Evolutionary conservation across 768 basidiomycete genomes (phyloP), one percentile per base, ranked within the genome.

Genomic region (Rubroboletus satanas): DNA sequence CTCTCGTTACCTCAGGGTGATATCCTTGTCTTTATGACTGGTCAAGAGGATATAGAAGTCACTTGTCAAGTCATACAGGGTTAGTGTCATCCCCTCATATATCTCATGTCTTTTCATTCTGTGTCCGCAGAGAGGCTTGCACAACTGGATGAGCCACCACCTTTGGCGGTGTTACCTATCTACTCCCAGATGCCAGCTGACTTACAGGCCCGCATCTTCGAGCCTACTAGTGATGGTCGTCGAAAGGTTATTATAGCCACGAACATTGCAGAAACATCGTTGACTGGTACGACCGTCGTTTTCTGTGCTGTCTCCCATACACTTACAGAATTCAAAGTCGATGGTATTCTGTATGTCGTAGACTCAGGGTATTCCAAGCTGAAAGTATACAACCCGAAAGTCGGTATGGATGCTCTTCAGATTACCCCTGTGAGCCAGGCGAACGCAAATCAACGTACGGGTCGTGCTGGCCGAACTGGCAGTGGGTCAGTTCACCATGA

Each of bases 111-210:
- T 49, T 15, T 15, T 50, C 36, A 46, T 51, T 31, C n/a, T 31
- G 49, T 55, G 33, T 26, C 49, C 39, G 26, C 65, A 96, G 97
- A 99, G 72, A 92, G 97, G 29, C 75, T 98, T 37, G 79, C 81
- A 2, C 94, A 98, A 63, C 77, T 98, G n/a, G 88, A 96, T 65
- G 93, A 98, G 12, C 90, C 93, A 11, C 76, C 90, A 0, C 83
- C 88, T 3, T 74, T 98, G 26, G 87, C 94, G 1, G 85, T 98
- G n/a, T 76, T 99, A 31, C 97, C 97, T 7, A 99, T 98, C 59
- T 98, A 99, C 73, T 98, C 97, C 4, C 96, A 98, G 68, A 98
- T 98, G 97, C 97, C 97, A 10, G 97, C 97, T 7, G 97, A 98
- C 75, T 75, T 99, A 36, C 97, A 99, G 69, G 96, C 97, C 23